phyloP scores from a whole-genome alignment of 2,329 filamentous ascomycete genomes.

The Drechslerella dactyloides region DNA sequence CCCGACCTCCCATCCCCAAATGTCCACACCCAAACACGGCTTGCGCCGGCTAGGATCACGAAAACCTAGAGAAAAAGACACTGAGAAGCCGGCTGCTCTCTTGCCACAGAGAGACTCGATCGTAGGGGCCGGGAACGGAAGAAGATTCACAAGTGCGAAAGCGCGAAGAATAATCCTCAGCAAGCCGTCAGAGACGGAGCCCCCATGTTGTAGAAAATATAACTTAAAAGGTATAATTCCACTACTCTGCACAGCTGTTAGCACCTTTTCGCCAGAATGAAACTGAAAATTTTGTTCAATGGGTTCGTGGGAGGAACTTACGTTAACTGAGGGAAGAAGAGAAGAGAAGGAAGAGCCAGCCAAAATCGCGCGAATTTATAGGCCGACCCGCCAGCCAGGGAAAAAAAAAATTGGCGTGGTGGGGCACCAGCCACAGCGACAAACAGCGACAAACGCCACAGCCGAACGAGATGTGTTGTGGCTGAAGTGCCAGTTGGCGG shows the following conservation, averaged over 20 bases:
- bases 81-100: slow-evolving; percentile 44
- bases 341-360: slow-evolving; percentile 19
- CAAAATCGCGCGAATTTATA: slow-evolving; percentile 41
- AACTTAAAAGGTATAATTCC: slow-evolving; percentile 54
- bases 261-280: slow-evolving; percentile 17
- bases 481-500: slow-evolving; percentile 23
- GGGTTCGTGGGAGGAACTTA: slow-evolving; percentile 32
- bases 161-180: slow-evolving; percentile 53
- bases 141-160: slow-evolving; percentile 51
- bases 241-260: slow-evolving; percentile 39
- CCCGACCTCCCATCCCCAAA: slow-evolving; percentile 47
- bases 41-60: slow-evolving; percentile 21
- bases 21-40: slow-evolving; percentile 24
- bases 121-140: slow-evolving; percentile 55
- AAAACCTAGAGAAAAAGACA: slow-evolving; percentile 43
- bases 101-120: slow-evolving; percentile 51
- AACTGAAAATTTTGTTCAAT: slow-evolving; percentile 11
- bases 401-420: slow-evolving; percentile 22
- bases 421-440: slow-evolving; percentile 24
- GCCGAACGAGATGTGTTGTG: slow-evolving; percentile 1
- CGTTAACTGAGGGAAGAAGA: slow-evolving; percentile 49
- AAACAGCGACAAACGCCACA: not conserved
- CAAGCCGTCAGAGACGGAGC: slow-evolving; percentile 54
- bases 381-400: not conserved
- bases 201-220: slow-evolving; percentile 53